phyloP scores from a whole-genome alignment of 1,284 basidiomycete species.

The Ustilago shanxiensis region DNA sequence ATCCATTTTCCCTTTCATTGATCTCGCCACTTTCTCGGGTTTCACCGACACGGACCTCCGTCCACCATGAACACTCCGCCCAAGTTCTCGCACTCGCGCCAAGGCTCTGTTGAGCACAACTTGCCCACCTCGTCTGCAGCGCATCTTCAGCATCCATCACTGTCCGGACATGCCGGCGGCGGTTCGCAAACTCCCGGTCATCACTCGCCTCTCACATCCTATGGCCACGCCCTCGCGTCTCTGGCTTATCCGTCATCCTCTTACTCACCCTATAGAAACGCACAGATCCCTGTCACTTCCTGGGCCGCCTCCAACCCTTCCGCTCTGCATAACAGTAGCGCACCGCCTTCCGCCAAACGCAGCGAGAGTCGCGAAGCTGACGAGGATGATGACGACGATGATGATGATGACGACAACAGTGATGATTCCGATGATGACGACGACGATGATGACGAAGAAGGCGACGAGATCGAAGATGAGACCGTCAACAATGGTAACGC shows the following conservation, averaged over 20 bases:
- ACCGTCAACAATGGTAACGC: constrained; percentile 23
- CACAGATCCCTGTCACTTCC: constrained; percentile 18
- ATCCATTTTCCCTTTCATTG: not conserved
- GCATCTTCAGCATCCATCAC: constrained; percentile 45
- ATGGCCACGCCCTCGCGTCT: constrained; percentile 50
- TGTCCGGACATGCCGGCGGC: constrained; percentile 23
- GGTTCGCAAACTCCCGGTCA: constrained; percentile 40
- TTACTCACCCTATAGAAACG: constrained; percentile 36
- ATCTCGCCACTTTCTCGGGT: not conserved
- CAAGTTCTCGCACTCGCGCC: constrained; percentile 52
- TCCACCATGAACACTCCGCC: constrained; percentile 52
- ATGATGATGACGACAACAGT: constrained; percentile 35
- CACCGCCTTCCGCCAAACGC: constrained; percentile 30
- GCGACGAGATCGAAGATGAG: constrained; percentile 30
- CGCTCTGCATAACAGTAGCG: constrained; percentile 28
- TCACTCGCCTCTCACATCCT: constrained; percentile 43
- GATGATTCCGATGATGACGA: constrained; percentile 47
- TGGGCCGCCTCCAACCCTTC: constrained; percentile 44
- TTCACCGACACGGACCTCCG: not conserved
- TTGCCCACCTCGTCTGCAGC: constrained; percentile 31
- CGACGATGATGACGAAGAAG: constrained; percentile 36
- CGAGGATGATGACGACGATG: constrained; percentile 36
- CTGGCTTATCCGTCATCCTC: constrained; percentile 48
- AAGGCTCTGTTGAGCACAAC: constrained; percentile 50
- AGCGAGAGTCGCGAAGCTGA: constrained; percentile 31